Percentiles rank a stretch among this genome's conserved stretches.
Conservation (phyloP, 2,329 filamentous ascomycete species). For the Aspergillus thermomutatus region DNA sequence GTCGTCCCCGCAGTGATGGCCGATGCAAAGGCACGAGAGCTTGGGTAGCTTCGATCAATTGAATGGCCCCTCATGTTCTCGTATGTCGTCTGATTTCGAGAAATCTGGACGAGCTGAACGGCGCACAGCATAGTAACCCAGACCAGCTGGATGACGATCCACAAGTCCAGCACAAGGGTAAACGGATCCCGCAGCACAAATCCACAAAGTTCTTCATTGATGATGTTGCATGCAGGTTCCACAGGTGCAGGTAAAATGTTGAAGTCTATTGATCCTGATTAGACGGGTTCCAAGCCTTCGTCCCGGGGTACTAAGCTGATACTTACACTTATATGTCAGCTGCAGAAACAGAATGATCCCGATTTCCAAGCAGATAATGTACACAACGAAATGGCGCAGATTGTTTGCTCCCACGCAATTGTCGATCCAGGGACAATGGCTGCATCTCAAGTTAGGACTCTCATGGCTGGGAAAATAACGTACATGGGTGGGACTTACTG, state of each 20-base stretch:
- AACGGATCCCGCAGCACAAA: slow-evolving; percentile 79
- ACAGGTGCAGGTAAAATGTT: slow-evolving; percentile 53
- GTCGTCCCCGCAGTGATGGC: slow-evolving; percentile 69
- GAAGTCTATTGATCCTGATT: slow-evolving; percentile 53
- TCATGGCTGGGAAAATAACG: neutral
- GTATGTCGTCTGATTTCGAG: slow-evolving; percentile 89
- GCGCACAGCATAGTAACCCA: slow-evolving; percentile 98
- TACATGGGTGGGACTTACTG: slow-evolving; percentile 62
- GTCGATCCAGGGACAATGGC: slow-evolving; percentile 96
- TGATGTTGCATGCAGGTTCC: slow-evolving; percentile 62
- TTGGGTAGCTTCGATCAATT: slow-evolving; percentile 52
- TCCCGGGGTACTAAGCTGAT: neutral
- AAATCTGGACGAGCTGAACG: slow-evolving; percentile 89
- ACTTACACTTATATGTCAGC: slow-evolving; percentile 69
- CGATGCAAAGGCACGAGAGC: slow-evolving; percentile 58
- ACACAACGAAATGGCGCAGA: slow-evolving; percentile 91
- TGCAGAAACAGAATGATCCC: slow-evolving; percentile 71
- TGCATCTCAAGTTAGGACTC: slow-evolving; percentile 35
- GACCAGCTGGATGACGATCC: slow-evolving; percentile 78
- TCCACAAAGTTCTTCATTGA: slow-evolving; percentile 72
- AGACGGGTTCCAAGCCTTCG: slow-evolving; percentile 1
- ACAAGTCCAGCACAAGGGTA: slow-evolving; percentile 73
- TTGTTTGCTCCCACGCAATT: slow-evolving; percentile 97
- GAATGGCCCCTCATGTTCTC: slow-evolving; percentile 89
- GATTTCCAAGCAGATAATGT: slow-evolving; percentile 72